Conservation (phyloP, 345 rosid species). For the Sisymbrium altissimum region DNA sequence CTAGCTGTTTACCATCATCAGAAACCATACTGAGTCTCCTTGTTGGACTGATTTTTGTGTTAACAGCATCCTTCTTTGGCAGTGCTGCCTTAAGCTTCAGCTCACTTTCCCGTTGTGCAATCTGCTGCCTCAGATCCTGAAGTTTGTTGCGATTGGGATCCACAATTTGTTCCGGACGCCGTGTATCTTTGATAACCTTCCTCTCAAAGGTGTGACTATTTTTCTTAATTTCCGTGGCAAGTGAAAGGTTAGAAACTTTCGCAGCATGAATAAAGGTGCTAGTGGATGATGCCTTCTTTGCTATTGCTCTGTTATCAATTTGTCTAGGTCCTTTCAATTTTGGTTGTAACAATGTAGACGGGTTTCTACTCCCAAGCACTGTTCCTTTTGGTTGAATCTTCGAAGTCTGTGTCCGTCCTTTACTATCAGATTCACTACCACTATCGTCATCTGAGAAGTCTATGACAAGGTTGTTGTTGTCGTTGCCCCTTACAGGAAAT, state of each 20-base stretch:
- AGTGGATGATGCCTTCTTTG: slow-evolving; percentile 44
- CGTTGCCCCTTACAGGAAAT: slow-evolving; percentile 33
- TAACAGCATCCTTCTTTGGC: slow-evolving; percentile 49
- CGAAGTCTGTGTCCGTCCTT: slow-evolving; percentile 21
- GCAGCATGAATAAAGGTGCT: slow-evolving; percentile 47
- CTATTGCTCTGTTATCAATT: slow-evolving; percentile 36
- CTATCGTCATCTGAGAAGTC: slow-evolving; percentile 86
- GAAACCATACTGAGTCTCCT: slow-evolving; percentile 41
- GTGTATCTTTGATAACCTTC: slow-evolving; percentile 44
- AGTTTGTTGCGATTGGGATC: slow-evolving; percentile 50
- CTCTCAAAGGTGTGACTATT: slow-evolving; percentile 34
- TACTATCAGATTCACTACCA: slow-evolving; percentile 69
- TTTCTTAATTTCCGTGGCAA: slow-evolving; percentile 30
- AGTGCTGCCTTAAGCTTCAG: slow-evolving; percentile 66
- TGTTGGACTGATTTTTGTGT: slow-evolving; percentile 22
- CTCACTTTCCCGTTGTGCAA: slow-evolving; percentile 80
- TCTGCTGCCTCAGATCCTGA: slow-evolving; percentile 85
- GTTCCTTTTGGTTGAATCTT: slow-evolving; percentile 36
- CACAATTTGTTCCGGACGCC: slow-evolving; percentile 39
- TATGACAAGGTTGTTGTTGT: slow-evolving; percentile 75
- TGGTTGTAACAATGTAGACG: slow-evolving; percentile 29
- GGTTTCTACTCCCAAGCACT: slow-evolving; percentile 33
- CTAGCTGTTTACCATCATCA: slow-evolving; percentile 38
- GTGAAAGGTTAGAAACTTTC: slow-evolving; percentile 32
- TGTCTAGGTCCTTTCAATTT: slow-evolving; percentile 36